phyloP scores from a whole-genome alignment of 1,284 basidiomycete species.

The Cutaneotrichosporon sp. region DNA sequence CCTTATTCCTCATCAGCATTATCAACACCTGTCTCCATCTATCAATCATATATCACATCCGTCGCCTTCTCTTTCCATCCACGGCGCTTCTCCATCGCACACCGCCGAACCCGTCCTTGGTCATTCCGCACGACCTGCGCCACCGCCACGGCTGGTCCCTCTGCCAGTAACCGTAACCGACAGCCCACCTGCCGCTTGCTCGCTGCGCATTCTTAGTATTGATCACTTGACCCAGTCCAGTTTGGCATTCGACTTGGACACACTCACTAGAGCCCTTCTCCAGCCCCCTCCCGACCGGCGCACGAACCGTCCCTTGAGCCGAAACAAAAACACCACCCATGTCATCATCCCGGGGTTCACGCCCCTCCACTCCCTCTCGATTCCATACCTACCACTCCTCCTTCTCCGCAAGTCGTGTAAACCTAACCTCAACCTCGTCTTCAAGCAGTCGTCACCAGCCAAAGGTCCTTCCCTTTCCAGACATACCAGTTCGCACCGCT shows the following conservation, averaged over 20 bases:
- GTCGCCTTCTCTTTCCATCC: no score
- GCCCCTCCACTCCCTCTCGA: conserved; percentile 25
- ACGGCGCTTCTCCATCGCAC: no score
- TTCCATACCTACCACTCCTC: conserved; percentile 22
- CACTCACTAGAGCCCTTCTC: not conserved
- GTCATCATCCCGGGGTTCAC: conserved; percentile 20
- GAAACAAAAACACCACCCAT: not conserved
- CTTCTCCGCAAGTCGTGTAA: conserved; percentile 15
- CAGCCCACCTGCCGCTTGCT: no score
- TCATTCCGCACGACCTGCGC: not conserved
- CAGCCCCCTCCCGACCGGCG: not conserved
- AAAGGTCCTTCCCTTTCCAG: conserved; percentile 29
- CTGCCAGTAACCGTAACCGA: no score
- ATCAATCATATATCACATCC: no score
- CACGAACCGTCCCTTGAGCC: not conserved
- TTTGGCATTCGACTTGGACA: no score
- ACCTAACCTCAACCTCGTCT: not conserved
- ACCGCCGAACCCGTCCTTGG: not conserved
- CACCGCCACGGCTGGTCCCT: no score
- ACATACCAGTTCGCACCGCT: conserved; percentile 18
- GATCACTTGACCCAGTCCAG: not conserved
- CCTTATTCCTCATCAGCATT: no score
- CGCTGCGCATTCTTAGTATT: no score
- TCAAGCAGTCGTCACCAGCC: conserved; percentile 23
- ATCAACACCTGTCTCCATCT: not conserved